A percentile compares a stretch with the other conserved stretches of the same genome.
Evolutionary conservation across 2,329 filamentous ascomycete genomes (phyloP).

Genomic region (Aureobasidium musti): DNA sequence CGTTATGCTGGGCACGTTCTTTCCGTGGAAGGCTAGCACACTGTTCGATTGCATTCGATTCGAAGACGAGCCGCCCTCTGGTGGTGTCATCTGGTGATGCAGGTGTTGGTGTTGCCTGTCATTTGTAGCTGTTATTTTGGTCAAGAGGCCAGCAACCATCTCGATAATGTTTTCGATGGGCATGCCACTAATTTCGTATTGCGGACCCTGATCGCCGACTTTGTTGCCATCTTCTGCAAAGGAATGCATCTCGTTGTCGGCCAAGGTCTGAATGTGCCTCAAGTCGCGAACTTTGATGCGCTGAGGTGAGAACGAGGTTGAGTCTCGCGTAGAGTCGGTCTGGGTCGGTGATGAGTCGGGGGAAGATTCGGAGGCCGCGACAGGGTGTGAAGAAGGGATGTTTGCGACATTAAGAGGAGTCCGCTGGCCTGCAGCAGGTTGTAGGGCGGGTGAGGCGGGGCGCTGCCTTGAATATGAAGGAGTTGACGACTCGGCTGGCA

Average conservation of each 20-base stretch:
- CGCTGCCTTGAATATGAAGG: conserved; percentile 6
- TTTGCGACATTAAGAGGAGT: conserved; percentile 15
- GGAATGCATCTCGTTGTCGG: conserved; percentile 70
- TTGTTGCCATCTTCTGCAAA: conserved; percentile 51
- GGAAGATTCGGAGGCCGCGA: conserved; percentile 43
- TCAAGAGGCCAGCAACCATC: conserved; percentile 95
- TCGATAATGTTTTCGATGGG: conserved; percentile 96
- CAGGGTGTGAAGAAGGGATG: not conserved
- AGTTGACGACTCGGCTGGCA: conserved; percentile 4
- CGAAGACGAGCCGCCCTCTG: conserved; percentile 60
- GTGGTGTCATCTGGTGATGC: conserved; percentile 69
- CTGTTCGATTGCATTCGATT: conserved; percentile 64
- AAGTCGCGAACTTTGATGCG: conserved; percentile 82
- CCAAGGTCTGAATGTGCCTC: conserved; percentile 86
- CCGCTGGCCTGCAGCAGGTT: conserved; percentile 24
- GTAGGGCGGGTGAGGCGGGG: conserved; percentile 12
- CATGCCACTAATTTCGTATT: conserved; percentile 97
- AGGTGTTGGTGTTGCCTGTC: conserved; percentile 90
- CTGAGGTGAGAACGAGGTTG: conserved; percentile 49
- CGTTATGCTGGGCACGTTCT: conserved; percentile 95
- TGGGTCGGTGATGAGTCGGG: conserved; percentile 42
- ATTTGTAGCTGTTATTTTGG: conserved; percentile 96
- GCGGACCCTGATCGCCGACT: conserved; percentile 54
- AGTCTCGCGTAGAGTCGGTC: conserved; percentile 36
- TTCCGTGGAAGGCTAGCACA: conserved; percentile 94